Percentiles rank a stretch among this genome's conserved stretches.
These are phyloP conservation scores for Verticillium nonalfalfae DNA, from an alignment of 2,329 filamentous ascomycete species.

Conservation along the genomic window DNA sequence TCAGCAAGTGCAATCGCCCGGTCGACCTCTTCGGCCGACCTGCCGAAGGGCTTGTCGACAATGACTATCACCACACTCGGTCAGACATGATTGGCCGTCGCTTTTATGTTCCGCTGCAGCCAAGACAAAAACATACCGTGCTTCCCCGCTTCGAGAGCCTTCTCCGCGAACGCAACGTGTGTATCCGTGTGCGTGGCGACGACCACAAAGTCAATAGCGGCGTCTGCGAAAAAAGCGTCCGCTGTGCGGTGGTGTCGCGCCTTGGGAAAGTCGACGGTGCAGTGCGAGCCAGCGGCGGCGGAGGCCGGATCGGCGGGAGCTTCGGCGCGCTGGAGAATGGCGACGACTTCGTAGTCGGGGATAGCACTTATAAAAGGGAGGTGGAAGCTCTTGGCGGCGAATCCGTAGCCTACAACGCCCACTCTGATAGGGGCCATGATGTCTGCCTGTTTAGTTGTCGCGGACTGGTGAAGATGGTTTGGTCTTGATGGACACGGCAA, in stretches of 20 bases:
- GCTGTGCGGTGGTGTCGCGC: slow-evolving; percentile 51
- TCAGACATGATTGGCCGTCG: neutral
- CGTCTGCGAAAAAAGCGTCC: slow-evolving; percentile 53
- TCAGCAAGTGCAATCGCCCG: slow-evolving; percentile 43
- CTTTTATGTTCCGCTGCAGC: too few species aligned
- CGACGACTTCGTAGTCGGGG: slow-evolving; percentile 35
- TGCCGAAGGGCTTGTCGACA: slow-evolving; percentile 62
- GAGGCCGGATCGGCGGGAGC: slow-evolving; percentile 20
- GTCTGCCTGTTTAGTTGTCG: neutral
- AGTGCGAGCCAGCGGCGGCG: slow-evolving; percentile 30
- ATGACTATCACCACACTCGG: slow-evolving; percentile 34
- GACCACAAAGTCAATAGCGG: slow-evolving; percentile 53
- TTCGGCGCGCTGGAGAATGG: slow-evolving; percentile 40
- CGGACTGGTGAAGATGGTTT: neutral
- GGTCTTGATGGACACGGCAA: neutral
- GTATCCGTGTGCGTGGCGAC: slow-evolving; percentile 45
- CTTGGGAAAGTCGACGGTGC: slow-evolving; percentile 38
- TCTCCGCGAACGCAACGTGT: slow-evolving; percentile 48
- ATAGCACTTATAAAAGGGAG: slow-evolving; percentile 42
- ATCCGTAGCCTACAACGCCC: slow-evolving; percentile 43
- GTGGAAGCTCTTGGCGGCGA: slow-evolving; percentile 40
- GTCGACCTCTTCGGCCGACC: slow-evolving; percentile 49
- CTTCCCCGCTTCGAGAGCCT: slow-evolving; percentile 52
- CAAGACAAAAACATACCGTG: slow-evolving; percentile 29
- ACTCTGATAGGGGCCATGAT: slow-evolving; percentile 31